Percentiles rank a stretch among this genome's conserved stretches.
Evolutionary conservation across 176 grass and related monocot genomes (phyloP).

Genomic region (Triticum urartu): DNA sequence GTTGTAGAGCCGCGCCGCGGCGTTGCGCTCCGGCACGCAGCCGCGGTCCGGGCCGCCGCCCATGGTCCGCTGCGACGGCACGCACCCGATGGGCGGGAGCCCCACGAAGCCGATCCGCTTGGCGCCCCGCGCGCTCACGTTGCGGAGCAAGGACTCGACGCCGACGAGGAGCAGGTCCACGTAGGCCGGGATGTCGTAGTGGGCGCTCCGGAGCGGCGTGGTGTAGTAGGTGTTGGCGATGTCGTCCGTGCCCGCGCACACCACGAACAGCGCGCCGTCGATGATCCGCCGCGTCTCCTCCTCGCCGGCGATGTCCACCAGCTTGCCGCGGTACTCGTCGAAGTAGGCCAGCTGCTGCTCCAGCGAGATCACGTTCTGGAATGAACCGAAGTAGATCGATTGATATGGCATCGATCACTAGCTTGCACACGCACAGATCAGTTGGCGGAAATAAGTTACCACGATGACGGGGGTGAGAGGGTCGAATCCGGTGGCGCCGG

Average conservation of each 20-base stretch:
- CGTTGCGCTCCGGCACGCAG: slow-evolving; percentile 56
- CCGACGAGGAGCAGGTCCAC: slow-evolving; percentile 57
- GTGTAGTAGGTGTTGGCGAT: slow-evolving; percentile 89
- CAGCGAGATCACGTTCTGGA: slow-evolving; percentile 64
- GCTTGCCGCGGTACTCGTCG: slow-evolving; percentile 61
- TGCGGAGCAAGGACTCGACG: slow-evolving; percentile 39
- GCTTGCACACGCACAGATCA: background rate
- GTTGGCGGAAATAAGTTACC: background rate
- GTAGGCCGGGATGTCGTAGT: slow-evolving; percentile 78
- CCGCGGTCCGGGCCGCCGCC: slow-evolving; percentile 31
- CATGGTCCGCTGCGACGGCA: slow-evolving; percentile 69
- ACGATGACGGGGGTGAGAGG: slow-evolving; percentile 62
- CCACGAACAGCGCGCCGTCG: slow-evolving; percentile 43
- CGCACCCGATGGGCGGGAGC: slow-evolving; percentile 73
- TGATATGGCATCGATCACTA: background rate
- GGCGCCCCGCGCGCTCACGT: slow-evolving; percentile 31
- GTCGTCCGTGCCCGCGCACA: slow-evolving; percentile 84
- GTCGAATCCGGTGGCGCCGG: slow-evolving; percentile 71
- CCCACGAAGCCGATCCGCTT: slow-evolving; percentile 56
- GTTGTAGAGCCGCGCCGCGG: slow-evolving; percentile 65
- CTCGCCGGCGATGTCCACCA: slow-evolving; percentile 56
- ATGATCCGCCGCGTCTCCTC: slow-evolving; percentile 48
- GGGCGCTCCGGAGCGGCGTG: slow-evolving; percentile 44
- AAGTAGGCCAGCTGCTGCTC: slow-evolving; percentile 61
- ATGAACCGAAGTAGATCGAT: background rate